Conservation (phyloP, 345 rosid genomes). For the Brassica napus region DNA sequence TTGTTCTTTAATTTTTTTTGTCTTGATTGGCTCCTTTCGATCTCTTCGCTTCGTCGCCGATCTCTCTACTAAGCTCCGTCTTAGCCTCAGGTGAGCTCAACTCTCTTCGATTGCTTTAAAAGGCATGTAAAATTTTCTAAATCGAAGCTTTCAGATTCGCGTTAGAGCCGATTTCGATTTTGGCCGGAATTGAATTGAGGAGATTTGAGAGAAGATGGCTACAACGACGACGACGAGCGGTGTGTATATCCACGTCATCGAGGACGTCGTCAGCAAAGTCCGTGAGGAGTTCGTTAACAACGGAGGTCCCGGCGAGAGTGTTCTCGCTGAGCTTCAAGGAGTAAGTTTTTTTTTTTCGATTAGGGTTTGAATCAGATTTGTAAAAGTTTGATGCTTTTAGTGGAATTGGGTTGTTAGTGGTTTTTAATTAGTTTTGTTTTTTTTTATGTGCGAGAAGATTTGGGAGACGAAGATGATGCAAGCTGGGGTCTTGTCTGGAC, state of each 20-base stretch:
- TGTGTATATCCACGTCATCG: constrained; percentile 90
- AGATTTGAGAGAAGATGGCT: constrained; percentile 48
- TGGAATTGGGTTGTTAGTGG: neutral
- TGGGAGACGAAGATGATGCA: constrained; percentile 98
- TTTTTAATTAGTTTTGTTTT: constrained; percentile 25
- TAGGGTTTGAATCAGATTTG: neutral
- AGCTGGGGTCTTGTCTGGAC: constrained; percentile 70
- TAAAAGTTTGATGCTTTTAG: neutral
- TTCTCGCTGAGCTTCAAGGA: constrained; percentile 86
- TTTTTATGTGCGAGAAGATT: constrained; percentile 45
- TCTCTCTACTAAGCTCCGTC: constrained; percentile 23
- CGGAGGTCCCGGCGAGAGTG: constrained; percentile 87
- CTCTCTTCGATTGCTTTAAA: neutral
- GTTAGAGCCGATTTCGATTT: neutral
- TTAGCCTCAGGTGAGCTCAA: constrained; percentile 9
- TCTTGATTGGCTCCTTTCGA: constrained; percentile 49
- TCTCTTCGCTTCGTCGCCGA: constrained; percentile 36
- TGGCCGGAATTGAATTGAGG: neutral
- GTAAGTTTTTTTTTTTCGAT: constrained; percentile 43
- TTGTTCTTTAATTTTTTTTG: constrained; percentile 9
- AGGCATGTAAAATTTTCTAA: neutral
- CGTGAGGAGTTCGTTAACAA: constrained; percentile 83
- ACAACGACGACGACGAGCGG: constrained; percentile 62
- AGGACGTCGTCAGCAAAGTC: constrained; percentile 86
- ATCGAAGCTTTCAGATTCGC: constrained; percentile 18